These are phyloP conservation scores for Solanum aculeatissimum DNA, from an alignment of 305 asterid species.

Conservation along the genomic window DNA sequence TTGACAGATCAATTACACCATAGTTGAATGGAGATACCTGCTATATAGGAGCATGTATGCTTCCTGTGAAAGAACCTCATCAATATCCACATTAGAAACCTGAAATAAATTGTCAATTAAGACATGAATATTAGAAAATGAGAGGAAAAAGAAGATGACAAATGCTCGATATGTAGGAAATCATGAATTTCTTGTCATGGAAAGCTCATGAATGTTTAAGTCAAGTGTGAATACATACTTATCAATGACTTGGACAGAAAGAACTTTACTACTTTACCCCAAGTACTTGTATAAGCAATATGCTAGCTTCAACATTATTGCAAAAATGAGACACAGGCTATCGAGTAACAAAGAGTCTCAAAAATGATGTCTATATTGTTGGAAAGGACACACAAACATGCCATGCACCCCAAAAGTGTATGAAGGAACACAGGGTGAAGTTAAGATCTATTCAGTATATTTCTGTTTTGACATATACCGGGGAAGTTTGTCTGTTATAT, in stretches of 20 bases:
- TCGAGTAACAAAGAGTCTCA: background rate
- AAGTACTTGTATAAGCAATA: background rate
- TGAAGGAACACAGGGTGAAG: background rate
- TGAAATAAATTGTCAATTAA: slow-evolving; percentile 11
- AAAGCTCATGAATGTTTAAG: background rate
- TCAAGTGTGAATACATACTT: background rate
- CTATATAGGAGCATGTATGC: slow-evolving; percentile 91
- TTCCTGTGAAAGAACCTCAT: slow-evolving; percentile 85
- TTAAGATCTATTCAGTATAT: background rate
- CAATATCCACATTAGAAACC: slow-evolving; percentile 56
- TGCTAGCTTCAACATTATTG: background rate
- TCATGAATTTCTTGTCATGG: background rate
- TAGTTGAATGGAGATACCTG: slow-evolving; percentile 42
- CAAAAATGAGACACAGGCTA: background rate
- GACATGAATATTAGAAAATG: background rate
- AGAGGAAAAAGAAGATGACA: background rate
- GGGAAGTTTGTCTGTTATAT: background rate
- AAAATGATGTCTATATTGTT: background rate
- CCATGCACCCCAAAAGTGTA: background rate
- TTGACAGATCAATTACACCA: background rate
- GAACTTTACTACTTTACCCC: background rate
- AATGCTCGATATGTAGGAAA: background rate
- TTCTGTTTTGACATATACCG: background rate
- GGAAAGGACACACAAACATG: background rate
- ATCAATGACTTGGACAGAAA: background rate